Percentiles rank a stretch among this genome's conserved stretches.
These are phyloP conservation scores for Phalaenopsis aphrodite DNA, from an alignment of 106 monocot species.

Conservation along the genomic window DNA sequence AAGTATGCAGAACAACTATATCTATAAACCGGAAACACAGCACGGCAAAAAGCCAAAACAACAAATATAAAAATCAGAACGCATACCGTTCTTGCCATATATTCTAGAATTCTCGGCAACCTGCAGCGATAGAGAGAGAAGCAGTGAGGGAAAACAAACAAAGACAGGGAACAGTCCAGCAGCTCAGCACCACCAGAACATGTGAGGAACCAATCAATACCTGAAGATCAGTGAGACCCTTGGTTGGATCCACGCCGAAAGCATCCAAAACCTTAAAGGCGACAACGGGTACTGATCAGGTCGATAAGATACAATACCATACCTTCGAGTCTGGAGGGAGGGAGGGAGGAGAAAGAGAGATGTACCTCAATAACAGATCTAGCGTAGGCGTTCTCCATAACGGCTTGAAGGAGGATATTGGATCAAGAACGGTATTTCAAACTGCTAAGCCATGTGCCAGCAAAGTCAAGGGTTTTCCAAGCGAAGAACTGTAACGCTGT, in stretches of 20 bases:
- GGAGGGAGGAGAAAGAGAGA: background rate
- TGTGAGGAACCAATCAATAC: slow-evolving; percentile 15
- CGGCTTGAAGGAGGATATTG: background rate
- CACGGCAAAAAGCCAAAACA: background rate
- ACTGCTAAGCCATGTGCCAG: background rate
- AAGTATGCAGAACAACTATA: background rate
- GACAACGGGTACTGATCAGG: background rate
- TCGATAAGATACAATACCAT: background rate
- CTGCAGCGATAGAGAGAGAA: slow-evolving; percentile 20
- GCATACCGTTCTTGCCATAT: slow-evolving; percentile 76
- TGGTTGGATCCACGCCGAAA: slow-evolving; percentile 83
- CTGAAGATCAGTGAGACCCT: slow-evolving; percentile 76
- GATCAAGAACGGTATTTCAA: background rate
- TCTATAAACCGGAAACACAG: background rate
- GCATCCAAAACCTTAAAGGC: slow-evolving; percentile 62
- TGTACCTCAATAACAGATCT: slow-evolving; percentile 80
- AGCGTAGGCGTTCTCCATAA: slow-evolving; percentile 89
- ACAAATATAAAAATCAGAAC: background rate
- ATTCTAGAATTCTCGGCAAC: slow-evolving; percentile 59
- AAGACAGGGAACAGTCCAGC: background rate
- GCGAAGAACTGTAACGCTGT: background rate
- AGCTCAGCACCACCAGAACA: background rate
- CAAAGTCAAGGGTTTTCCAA: background rate
- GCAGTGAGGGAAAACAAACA: background rate
- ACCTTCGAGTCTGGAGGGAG: background rate